Conservation (phyloP, 1,284 basidiomycete species). For the Boletus smithii region DNA sequence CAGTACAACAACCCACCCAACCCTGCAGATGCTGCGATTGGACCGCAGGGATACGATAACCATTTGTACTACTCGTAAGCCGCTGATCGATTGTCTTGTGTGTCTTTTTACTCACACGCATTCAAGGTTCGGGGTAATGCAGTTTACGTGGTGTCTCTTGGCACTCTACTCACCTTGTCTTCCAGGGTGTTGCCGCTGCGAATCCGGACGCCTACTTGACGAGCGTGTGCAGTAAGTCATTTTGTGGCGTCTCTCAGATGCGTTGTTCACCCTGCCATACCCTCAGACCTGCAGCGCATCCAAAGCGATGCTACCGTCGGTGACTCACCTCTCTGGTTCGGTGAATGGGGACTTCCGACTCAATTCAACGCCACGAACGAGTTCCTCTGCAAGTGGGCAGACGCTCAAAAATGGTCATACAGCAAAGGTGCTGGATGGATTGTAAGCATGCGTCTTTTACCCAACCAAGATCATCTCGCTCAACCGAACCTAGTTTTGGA, state of each 20-base stretch:
- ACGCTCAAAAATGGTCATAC: slow-evolving; percentile 71
- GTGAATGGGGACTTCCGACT: slow-evolving; percentile 71
- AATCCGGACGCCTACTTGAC: slow-evolving; percentile 62
- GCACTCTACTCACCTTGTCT: slow-evolving; percentile 5
- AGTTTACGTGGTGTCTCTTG: slow-evolving; percentile 36
- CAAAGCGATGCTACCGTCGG: slow-evolving; percentile 36
- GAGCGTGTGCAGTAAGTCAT: slow-evolving; percentile 62
- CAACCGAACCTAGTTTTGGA: slow-evolving; percentile 59
- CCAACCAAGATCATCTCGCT: neutral
- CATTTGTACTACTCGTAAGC: slow-evolving; percentile 72
- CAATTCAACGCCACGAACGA: slow-evolving; percentile 61
- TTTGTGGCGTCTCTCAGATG: too few relatives aligned
- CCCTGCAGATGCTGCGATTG: slow-evolving; percentile 61
- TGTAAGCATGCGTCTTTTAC: slow-evolving; percentile 38
- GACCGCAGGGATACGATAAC: slow-evolving; percentile 73
- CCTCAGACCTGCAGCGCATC: slow-evolving; percentile 28
- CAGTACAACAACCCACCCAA: slow-evolving; percentile 65
- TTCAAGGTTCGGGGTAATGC: slow-evolving; percentile 54
- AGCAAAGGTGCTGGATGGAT: slow-evolving; percentile 66
- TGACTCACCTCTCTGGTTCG: slow-evolving; percentile 43
- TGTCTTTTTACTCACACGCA: slow-evolving; percentile 7
- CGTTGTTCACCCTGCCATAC: neutral
- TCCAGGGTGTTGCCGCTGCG: slow-evolving; percentile 64
- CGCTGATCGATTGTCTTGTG: neutral
- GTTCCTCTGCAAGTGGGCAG: slow-evolving; percentile 70